phyloP scores from a whole-genome alignment of 495 filamentous ascomycete species.

The Jackrogersella multiformis region DNA sequence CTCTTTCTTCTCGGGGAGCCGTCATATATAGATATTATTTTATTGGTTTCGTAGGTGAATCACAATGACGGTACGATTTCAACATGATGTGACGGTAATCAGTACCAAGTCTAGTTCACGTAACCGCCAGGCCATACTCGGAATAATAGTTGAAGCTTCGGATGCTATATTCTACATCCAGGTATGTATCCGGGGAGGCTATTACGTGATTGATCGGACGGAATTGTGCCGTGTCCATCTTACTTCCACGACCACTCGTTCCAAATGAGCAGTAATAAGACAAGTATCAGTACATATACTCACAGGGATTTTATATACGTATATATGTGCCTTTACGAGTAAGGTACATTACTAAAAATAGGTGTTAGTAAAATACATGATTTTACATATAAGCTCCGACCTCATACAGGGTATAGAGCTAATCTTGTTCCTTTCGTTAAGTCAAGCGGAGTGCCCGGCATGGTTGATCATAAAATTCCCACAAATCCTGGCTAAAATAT shows the following conservation, averaged over 20 bases:
- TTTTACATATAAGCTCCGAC: no score
- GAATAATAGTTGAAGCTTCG: not conserved
- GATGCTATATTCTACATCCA: not conserved
- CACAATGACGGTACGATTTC: not conserved
- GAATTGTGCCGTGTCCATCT: constrained; percentile 20
- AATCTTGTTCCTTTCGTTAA: no score
- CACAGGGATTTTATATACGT: no score
- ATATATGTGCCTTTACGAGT: no score
- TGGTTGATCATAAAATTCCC: no score
- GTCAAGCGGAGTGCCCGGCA: no score
- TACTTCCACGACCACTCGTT: not conserved
- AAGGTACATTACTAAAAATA: no score
- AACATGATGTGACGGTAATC: not conserved
- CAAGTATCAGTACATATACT: not conserved
- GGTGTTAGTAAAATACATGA: no score
- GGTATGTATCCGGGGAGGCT: not conserved
- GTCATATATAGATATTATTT: constrained; percentile 16
- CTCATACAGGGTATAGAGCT: no score
- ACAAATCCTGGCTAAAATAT: no score
- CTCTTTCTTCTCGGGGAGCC: not conserved
- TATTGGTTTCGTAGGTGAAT: not conserved
- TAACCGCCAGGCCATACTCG: not conserved
- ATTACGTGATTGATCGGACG: constrained; percentile 37
- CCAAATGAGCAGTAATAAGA: not conserved
- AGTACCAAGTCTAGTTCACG: not conserved